Evolutionary conservation across 225 moss, liverwort and hornwort genomes (phyloP), one percentile per base, ranked within the genome.

Genomic region (Bryum argenteum): DNA sequence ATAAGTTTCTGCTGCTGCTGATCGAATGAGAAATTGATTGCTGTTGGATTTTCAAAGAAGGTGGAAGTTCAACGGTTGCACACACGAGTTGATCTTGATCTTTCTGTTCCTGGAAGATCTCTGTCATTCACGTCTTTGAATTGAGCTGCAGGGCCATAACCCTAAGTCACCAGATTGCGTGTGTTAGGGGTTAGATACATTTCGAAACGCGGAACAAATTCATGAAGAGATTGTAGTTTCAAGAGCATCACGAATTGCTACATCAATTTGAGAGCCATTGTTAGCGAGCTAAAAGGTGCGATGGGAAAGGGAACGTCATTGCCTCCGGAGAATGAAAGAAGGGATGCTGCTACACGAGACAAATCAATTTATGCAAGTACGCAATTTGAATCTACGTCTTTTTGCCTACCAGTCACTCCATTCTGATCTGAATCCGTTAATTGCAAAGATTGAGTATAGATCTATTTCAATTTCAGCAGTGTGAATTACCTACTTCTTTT

Each of bases 221-320:
- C 17, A 1, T 15, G 16, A 48, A 48, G 48, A 48, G 48, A 48
- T 48, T 14, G 3, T 44, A 44, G 44, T 8, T 44, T 44, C 3
- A 17, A 17, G 48, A 16, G 47, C 16, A 48, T 15, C 17, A 48
- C 48, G 15, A 8, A 13, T 22, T 12, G 11, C 21, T 47, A 55
- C 16, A 33, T n/a, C 37, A n/a, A 45, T 15, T 70, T 55, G 43
- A 52, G 41, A 23, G 15, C 33, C 52, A 19, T 28, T 61, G 23
- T 71, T 71, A 52, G 55, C 43, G 26, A 55, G 54, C 37, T 44
- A 5, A 20, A n/a, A 53, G 45, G 54, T 55, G 56, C 17, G 50
- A 69, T 69, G 69, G 74, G 24, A 10, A 14, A 42, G 24, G 79
- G 69, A 52, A 51, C 75, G 51, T 9, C 24, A 59, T 52, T 48